Evolutionary conservation across 139 green algal species (phyloP).

Genomic region (Zygnema cylindricum): DNA sequence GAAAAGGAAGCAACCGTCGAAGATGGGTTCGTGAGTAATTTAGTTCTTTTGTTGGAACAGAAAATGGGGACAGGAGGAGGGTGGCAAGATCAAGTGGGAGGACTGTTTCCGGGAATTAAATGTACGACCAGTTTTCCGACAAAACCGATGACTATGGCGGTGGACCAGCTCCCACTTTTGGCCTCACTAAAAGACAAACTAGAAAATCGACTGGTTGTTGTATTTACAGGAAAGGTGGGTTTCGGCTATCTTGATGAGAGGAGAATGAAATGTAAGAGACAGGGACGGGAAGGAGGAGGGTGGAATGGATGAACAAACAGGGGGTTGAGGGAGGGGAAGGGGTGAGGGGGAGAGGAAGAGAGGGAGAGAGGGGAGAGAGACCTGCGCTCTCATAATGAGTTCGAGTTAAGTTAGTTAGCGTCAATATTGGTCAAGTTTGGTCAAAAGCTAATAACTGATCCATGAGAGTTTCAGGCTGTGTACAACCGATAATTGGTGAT

Average conservation of each 20-base stretch:
- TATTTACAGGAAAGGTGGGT: constrained; percentile 53
- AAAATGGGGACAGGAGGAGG: constrained; percentile 63
- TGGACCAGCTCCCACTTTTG: constrained; percentile 33
- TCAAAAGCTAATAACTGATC: no score
- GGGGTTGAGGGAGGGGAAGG: background rate
- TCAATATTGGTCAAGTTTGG: no score
- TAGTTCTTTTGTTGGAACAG: constrained; percentile 62
- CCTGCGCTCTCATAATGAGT: no score
- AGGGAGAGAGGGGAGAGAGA: background rate
- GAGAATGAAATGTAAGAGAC: background rate
- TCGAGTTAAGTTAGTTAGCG: no score
- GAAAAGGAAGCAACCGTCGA: background rate
- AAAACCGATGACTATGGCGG: constrained; percentile 24
- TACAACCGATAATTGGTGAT: no score
- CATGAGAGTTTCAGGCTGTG: no score
- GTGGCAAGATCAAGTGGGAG: constrained; percentile 65
- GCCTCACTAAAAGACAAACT: background rate
- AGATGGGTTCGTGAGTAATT: constrained; percentile 42
- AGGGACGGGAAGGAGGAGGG: no score
- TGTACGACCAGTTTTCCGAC: constrained; percentile 52
- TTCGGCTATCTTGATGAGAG: background rate
- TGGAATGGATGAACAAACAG: background rate
- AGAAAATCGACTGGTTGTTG: constrained; percentile 37
- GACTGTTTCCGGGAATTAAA: constrained; percentile 51
- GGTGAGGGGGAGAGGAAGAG: background rate